These are phyloP conservation scores for Claviceps quebecensis DNA, from an alignment of 2,329 filamentous ascomycete genomes.

Conservation along the genomic window DNA sequence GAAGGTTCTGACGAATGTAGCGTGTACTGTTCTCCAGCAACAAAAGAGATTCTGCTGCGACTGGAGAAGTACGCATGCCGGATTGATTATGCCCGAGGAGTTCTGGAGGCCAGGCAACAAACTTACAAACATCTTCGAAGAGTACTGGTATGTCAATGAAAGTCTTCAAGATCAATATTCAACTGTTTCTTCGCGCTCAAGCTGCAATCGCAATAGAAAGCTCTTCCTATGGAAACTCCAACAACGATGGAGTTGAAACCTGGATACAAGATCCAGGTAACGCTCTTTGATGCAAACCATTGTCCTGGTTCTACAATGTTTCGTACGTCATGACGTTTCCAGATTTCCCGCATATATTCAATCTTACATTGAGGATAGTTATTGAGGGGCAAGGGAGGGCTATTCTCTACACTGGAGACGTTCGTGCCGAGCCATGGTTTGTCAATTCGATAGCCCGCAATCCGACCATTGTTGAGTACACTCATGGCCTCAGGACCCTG, in stretches of 20 bases:
- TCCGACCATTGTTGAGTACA: slow-evolving; percentile 63
- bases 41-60: slow-evolving; percentile 63
- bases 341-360: background rate
- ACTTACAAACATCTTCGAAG: slow-evolving; percentile 65
- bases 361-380: slow-evolving; percentile 27
- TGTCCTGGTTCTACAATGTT: slow-evolving; percentile 90
- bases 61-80: slow-evolving; percentile 69
- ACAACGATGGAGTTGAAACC: slow-evolving; percentile 61
- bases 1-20: slow-evolving; percentile 16
- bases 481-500: slow-evolving; percentile 48
- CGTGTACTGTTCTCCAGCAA: slow-evolving; percentile 80
- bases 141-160: slow-evolving; percentile 38
- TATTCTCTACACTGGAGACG: slow-evolving; percentile 78
- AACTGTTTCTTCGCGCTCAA: background rate
- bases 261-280: slow-evolving; percentile 58
- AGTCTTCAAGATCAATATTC: background rate
- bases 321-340: slow-evolving; percentile 24
- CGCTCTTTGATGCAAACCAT: slow-evolving; percentile 82
- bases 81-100: slow-evolving; percentile 65
- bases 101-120: slow-evolving; percentile 59
- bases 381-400: slow-evolving; percentile 62
- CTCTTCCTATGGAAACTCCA: slow-evolving; percentile 70
- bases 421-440: slow-evolving; percentile 78
- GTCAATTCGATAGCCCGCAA: slow-evolving; percentile 58
- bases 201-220: slow-evolving; percentile 35